Conservation (phyloP, 108 stramenopile genomes). For the Tribonema minus region DNA sequence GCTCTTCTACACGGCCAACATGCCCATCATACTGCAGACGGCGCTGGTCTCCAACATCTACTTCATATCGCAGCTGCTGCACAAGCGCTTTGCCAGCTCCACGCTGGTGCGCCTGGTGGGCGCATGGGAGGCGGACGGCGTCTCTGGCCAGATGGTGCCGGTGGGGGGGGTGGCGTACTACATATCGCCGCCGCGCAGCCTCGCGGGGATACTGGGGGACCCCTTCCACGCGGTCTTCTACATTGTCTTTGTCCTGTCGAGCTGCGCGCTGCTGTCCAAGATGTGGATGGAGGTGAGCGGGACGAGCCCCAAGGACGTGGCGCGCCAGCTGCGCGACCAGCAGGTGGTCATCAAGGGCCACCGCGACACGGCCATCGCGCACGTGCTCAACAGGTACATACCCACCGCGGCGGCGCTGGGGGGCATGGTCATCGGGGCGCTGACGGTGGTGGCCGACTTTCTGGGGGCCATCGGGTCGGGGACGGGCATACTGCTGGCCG, state of each 20-base stretch:
- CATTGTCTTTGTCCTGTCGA: constrained; percentile 33
- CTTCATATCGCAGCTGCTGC: constrained; percentile 36
- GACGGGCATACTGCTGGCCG: constrained; percentile 30
- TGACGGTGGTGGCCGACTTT: constrained; percentile 13
- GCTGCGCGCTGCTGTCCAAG: constrained; percentile 36
- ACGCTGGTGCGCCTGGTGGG: constrained; percentile 7
- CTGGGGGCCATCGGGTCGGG: constrained; percentile 31
- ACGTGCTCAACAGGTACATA: constrained; percentile 40
- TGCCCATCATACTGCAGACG: constrained; percentile 40
- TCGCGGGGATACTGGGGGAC: constrained; percentile 1
- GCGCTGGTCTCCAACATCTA: constrained; percentile 27
- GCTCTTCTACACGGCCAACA: constrained; percentile 46
- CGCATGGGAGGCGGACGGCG: constrained; percentile 11
- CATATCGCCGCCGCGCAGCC: constrained; percentile 22
- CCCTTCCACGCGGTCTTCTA: constrained; percentile 44
- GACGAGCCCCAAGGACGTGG: constrained; percentile 4
- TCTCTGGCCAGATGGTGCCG: constrained; percentile 9
- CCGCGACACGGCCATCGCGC: constrained; percentile 35
- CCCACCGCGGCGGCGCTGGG: constrained; percentile 36
- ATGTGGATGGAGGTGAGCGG: constrained; percentile 39
- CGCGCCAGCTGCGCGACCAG: constrained; percentile 12
- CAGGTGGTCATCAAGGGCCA: constrained; percentile 42
- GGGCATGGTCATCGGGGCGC: constrained; percentile 24
- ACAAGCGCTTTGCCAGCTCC: constrained; percentile 7
- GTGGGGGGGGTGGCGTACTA: constrained; percentile 37